These are phyloP conservation scores for Sindora glabra DNA, from an alignment of 306 rosid species.

Conservation along the genomic window DNA sequence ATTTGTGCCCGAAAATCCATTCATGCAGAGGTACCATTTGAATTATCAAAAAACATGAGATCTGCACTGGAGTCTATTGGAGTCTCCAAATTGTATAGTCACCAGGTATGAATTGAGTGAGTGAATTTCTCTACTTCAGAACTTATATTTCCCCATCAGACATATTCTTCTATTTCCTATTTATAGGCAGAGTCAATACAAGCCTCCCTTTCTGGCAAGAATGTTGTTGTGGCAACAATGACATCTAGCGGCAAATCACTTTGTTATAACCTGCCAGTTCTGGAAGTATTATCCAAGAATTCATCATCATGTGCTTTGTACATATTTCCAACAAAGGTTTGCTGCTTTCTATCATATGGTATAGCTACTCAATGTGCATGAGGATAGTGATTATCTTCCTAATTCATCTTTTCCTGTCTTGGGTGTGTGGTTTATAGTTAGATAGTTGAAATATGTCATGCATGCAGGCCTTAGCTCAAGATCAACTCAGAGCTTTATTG, in stretches of 20 bases:
- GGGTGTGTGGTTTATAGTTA: neutral
- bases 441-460: conserved; percentile 13
- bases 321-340: conserved; percentile 92
- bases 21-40: conserved; percentile 45
- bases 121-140: conserved; percentile 7
- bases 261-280: conserved; percentile 82
- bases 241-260: conserved; percentile 97
- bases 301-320: conserved; percentile 64
- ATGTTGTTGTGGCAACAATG: conserved; percentile 86
- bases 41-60: conserved; percentile 51
- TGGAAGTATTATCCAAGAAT: conserved; percentile 54
- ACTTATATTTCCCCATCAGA: conserved; percentile 2
- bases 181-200: conserved; percentile 62
- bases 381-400: neutral
- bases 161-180: conserved; percentile 10
- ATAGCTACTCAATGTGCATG: conserved; percentile 10
- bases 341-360: conserved; percentile 11
- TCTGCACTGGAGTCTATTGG: conserved; percentile 56
- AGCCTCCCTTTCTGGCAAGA: conserved; percentile 67
- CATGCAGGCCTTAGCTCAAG: conserved; percentile 90
- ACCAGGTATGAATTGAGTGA: conserved; percentile 58
- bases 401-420: neutral
- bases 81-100: conserved; percentile 68
- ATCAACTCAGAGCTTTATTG: conserved; percentile 74
- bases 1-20: conserved; percentile 54